Evolutionary conservation across 345 rosid genomes (phyloP), one percentile per base, ranked within the genome.

Genomic region (Euphorbia tirucalli): DNA sequence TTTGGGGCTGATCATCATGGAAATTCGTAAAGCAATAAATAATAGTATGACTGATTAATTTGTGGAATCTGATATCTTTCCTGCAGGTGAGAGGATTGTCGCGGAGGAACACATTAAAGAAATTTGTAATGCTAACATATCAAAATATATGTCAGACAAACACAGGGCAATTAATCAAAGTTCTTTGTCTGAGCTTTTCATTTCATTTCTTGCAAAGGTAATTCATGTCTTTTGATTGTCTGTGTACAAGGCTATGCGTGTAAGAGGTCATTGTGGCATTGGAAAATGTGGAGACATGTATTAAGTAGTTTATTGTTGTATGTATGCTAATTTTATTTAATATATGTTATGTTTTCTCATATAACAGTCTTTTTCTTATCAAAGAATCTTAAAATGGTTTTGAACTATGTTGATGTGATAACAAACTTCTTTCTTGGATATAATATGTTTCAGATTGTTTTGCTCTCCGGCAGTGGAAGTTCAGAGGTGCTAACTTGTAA

Each of bases 121-220:
- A 71, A 74, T 77, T 22, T 85, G 86, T 71, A 75, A 79, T 59
- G 76, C 80, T 27, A 90, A 87, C 74, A 88, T 92, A 71, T 72
- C 83, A 24, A 81, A 78, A 66, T 90, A 81, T 70, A 84, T 24
- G 73, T 83, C 89, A 73, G 59, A 78, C 81, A 80, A 69, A 79
- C 62, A 69, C 27, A 83, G 82, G 78, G 31, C 65, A 50, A 44
- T 68, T 37, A 94, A 92, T 65, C 81, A 73, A 66, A 85, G 92
- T 84, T 83, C 96, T 41, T 80, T 92, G 75, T 71, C 97, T 3
- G 89, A 87, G 82, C 92, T 90, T 65, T 86, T 94, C 66, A 25
- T 87, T 78, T 87, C 93, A n/a, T 92, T 94, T 68, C 78, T 94
- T 59, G 86, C 78, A 2, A 90, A 94, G 96, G 98, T 90, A 77